Percentiles rank a stretch among this genome's conserved stretches.
These are phyloP conservation scores for Mrakia gelida DNA, from an alignment of 768 basidiomycete species.

Conservation along the genomic window DNA sequence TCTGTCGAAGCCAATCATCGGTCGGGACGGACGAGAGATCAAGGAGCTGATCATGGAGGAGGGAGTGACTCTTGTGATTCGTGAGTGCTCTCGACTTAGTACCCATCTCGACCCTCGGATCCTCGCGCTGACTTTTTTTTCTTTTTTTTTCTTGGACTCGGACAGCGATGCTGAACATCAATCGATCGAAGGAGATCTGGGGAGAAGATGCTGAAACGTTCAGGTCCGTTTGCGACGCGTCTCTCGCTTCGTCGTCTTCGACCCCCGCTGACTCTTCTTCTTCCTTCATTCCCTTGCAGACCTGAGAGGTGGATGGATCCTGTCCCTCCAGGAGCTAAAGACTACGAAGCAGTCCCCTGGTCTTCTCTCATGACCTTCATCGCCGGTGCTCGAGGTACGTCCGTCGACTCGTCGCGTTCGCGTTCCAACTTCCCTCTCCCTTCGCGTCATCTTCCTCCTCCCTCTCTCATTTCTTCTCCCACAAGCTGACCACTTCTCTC, in stretches of 20 bases:
- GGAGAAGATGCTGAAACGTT: slow-evolving; percentile 42
- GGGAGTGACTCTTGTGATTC: slow-evolving; percentile 39
- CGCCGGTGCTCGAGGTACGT: slow-evolving; percentile 37
- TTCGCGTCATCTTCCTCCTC: neutral
- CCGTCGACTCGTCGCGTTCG: no score
- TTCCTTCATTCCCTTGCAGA: neutral
- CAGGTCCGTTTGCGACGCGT: slow-evolving; percentile 34
- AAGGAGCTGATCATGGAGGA: slow-evolving; percentile 40
- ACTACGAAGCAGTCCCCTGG: slow-evolving; percentile 40
- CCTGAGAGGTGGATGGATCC: slow-evolving; percentile 32
- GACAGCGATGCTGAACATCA: slow-evolving; percentile 41
- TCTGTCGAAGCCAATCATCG: slow-evolving; percentile 2
- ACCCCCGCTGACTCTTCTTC: neutral
- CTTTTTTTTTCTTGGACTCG: neutral
- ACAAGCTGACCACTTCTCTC: no score
- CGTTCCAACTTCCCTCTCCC: slow-evolving; percentile 12
- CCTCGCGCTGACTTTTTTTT: neutral
- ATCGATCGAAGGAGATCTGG: slow-evolving; percentile 41
- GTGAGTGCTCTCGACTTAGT: slow-evolving; percentile 33
- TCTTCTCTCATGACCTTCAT: slow-evolving; percentile 43
- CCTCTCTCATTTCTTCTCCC: no score
- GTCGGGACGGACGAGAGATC: slow-evolving; percentile 31
- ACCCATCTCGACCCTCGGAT: neutral
- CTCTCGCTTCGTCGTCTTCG: neutral
- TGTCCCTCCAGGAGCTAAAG: slow-evolving; percentile 30